A percentile compares a stretch with the other conserved stretches of the same genome.
Evolutionary conservation across 352 stramenopile genomes (phyloP).

Genomic region (Aphanomyces invadans): DNA sequence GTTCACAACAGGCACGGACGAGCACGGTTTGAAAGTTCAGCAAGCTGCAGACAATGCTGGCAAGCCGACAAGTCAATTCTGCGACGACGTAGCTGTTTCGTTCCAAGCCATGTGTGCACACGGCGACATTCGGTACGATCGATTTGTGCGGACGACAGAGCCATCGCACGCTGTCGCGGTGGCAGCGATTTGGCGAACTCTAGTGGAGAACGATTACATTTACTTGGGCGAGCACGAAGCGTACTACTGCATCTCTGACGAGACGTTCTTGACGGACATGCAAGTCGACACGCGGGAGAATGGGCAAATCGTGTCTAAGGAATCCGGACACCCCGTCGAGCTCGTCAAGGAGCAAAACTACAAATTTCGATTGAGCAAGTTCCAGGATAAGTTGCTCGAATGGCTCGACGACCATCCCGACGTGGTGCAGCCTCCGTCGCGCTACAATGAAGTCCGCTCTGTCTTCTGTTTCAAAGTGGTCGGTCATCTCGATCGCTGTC

Average conservation of each 20-base stretch:
- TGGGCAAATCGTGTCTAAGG: conserved; percentile 67
- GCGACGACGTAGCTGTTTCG: conserved; percentile 83
- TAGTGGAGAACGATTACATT: conserved; percentile 91
- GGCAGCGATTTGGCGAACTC: conserved; percentile 83
- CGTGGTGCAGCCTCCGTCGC: conserved; percentile 85
- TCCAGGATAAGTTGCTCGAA: conserved; percentile 88
- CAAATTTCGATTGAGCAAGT: conserved; percentile 96
- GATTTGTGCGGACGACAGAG: conserved; percentile 97
- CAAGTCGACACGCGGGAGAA: conserved; percentile 85
- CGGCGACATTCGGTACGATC: conserved; percentile 88
- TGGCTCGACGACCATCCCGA: conserved; percentile 82
- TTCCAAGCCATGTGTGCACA: conserved; percentile 88
- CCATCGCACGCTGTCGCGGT: conserved; percentile 88
- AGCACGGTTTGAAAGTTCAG: conserved; percentile 93
- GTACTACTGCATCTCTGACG: conserved; percentile 99
- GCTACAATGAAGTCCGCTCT: conserved; percentile 89
- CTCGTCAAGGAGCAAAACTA: conserved; percentile 98
- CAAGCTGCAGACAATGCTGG: conserved; percentile 84
- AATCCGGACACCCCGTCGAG: conserved; percentile 88
- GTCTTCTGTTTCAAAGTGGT: no score
- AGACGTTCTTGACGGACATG: conserved; percentile 97
- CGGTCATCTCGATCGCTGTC: no score
- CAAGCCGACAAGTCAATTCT: conserved; percentile 86
- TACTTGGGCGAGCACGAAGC: conserved; percentile 96
- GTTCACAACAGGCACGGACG: conserved; percentile 97